Evolutionary conservation across 2,329 filamentous ascomycete species (phyloP), one percentile per base, ranked within the genome.

Genomic region (Curvularia sp.): DNA sequence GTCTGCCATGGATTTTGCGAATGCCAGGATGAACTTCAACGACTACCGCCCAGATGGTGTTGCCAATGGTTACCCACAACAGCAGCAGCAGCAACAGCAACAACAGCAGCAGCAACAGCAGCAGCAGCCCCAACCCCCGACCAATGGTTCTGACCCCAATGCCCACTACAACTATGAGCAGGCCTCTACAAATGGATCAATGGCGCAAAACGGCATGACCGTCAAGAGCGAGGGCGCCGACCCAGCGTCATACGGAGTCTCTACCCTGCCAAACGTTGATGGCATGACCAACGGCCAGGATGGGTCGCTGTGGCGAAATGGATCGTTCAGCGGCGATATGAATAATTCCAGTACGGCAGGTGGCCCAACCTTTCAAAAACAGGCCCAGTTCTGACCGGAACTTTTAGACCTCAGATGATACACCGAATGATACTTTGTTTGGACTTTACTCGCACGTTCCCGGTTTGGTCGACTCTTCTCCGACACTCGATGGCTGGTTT

Each of bases 391-490:
- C 74, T 79, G 70, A 80, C 79, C 65, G 68, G 74, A 66, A 73
- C 75, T 63, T 79, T 78, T 76, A 77, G 73, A 73, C 70, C 69
- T 71, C 76, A 64, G 75, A 77, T 73, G 78, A 80, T 70, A 73
- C 76, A 69, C 75, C 74, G 64, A 77, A 79, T 74, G 78, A 80
- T 66, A 79, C 74, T 74, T 79, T 82, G 77, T 80, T 82, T 76
- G 78, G 76, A 75, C 73, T 82, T 49, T 82, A 81, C 69, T 78
- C 79, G 70, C 78, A 80, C 66, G 70, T 74, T 66, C 68, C 76
- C 67, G 75, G 75, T 66, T 79, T 79, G 67, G 76, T 74, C 71
- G 75, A 76, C 70, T 73, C 71, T 55, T 73, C 63, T 72, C 64
- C 73, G 38, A 67, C 73, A 43, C 63, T 73, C 70, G 71, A 76